phyloP scores from a whole-genome alignment of 2,329 filamentous ascomycete genomes.

The Escovopsis weberi region DNA sequence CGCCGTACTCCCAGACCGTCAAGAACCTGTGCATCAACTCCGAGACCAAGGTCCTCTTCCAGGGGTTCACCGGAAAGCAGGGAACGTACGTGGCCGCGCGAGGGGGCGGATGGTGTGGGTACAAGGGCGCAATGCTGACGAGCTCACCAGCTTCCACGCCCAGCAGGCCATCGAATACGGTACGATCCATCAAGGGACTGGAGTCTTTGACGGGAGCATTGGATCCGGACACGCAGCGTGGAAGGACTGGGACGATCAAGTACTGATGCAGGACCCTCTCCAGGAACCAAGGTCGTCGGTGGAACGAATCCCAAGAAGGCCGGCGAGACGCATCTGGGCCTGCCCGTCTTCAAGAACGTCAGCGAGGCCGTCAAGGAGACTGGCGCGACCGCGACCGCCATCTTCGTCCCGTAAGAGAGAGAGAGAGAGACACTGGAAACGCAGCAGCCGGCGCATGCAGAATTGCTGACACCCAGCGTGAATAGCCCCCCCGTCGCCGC shows the following conservation, averaged over 20 bases:
- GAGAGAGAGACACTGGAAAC: no score
- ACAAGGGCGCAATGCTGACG: background rate
- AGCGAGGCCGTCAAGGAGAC: conserved; percentile 79
- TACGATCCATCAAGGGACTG: conserved; percentile 28
- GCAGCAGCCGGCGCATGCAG: conserved; percentile 2
- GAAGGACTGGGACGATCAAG: background rate
- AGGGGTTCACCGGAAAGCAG: conserved; percentile 96
- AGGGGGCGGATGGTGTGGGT: background rate
- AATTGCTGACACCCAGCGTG: conserved; percentile 16
- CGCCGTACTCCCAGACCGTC: conserved; percentile 57
- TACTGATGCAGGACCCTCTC: conserved; percentile 12
- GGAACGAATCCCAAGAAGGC: conserved; percentile 99
- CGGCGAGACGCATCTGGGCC: conserved; percentile 73
- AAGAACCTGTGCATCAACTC: conserved; percentile 84
- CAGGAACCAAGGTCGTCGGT: conserved; percentile 92
- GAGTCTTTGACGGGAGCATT: background rate
- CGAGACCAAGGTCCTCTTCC: conserved; percentile 90
- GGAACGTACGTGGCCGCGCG: conserved; percentile 58
- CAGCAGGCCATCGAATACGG: conserved; percentile 97
- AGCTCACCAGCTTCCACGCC: conserved; percentile 68
- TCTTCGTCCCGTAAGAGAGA: conserved; percentile 75
- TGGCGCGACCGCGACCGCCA: conserved; percentile 78
- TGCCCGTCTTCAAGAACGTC: conserved; percentile 86
- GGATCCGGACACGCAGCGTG: conserved; percentile 5
- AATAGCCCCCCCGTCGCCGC: conserved; percentile 76